phyloP scores from a whole-genome alignment of 768 basidiomycete species.

The Cystofilobasidium macerans region DNA sequence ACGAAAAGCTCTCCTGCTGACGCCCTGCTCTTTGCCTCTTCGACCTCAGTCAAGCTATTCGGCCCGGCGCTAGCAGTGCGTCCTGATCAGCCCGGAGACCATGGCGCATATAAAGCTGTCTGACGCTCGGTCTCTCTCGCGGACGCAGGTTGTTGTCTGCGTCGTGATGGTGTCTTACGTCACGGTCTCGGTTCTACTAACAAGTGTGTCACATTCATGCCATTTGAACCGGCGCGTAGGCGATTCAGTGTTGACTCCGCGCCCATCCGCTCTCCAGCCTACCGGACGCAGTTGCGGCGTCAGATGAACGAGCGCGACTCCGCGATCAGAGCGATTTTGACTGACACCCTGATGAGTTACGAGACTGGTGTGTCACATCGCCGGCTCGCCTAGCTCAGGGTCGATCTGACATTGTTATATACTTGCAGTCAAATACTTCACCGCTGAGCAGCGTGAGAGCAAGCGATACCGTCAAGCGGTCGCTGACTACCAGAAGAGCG shows the following conservation, averaged over 20 bases:
- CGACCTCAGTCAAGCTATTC: no score
- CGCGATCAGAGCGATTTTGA: slow-evolving; percentile 73
- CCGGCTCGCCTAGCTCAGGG: neutral
- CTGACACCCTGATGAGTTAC: slow-evolving; percentile 48
- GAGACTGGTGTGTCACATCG: slow-evolving; percentile 49
- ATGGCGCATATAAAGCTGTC: no score
- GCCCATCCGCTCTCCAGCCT: no score
- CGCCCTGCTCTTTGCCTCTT: no score
- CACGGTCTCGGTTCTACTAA: slow-evolving; percentile 44
- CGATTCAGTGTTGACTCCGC: no score
- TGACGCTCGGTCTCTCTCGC: no score
- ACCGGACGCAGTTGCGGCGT: slow-evolving; percentile 62
- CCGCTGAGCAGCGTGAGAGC: slow-evolving; percentile 70
- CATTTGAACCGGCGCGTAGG: no score
- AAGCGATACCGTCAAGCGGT: slow-evolving; percentile 62
- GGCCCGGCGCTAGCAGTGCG: slow-evolving; percentile 40
- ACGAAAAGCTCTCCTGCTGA: no score
- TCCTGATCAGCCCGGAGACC: no score
- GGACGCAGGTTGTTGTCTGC: slow-evolving; percentile 60
- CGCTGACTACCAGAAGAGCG: slow-evolving; percentile 50
- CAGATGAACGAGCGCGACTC: slow-evolving; percentile 71
- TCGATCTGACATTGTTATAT: neutral
- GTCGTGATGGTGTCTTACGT: slow-evolving; percentile 53
- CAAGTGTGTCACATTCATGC: no score
- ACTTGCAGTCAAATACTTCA: slow-evolving; percentile 51